phyloP scores from a whole-genome alignment of 2,329 filamentous ascomycete species.

The Westerdykella sp. region DNA sequence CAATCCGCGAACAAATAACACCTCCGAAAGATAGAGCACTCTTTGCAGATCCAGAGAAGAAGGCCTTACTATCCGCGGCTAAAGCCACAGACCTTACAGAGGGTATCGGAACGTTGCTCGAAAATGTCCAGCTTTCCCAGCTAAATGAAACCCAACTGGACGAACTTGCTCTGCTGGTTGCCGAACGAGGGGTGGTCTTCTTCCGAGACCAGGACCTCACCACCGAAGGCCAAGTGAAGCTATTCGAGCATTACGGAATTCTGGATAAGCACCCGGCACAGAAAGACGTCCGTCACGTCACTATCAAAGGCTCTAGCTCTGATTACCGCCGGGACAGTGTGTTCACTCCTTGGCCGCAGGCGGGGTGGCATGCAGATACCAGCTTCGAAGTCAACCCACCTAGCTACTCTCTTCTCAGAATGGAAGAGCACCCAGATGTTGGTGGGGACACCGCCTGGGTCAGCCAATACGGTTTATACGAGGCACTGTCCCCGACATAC shows the following conservation, averaged over 20 bases:
- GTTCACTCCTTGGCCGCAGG: slow-evolving; percentile 7
- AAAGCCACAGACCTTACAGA: slow-evolving; percentile 30
- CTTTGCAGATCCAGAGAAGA: slow-evolving; percentile 46
- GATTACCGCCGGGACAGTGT: slow-evolving; percentile 3
- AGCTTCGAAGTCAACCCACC: slow-evolving; percentile 11
- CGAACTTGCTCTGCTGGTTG: slow-evolving; percentile 42
- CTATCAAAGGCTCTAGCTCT: slow-evolving; percentile 6
- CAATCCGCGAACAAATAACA: slow-evolving; percentile 13
- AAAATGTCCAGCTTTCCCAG: slow-evolving; percentile 43
- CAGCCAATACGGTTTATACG: slow-evolving; percentile 12
- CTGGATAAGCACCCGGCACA: slow-evolving; percentile 13
- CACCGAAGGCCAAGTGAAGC: slow-evolving; percentile 26
- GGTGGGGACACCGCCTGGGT: slow-evolving; percentile 6
- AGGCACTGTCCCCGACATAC: slow-evolving; percentile 7
- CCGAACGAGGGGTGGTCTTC: slow-evolving; percentile 43
- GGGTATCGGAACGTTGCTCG: slow-evolving; percentile 35
- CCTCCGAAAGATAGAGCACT: slow-evolving; percentile 30
- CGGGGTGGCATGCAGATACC: slow-evolving; percentile 5
- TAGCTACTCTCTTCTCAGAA: slow-evolving; percentile 7
- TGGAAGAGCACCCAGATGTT: slow-evolving; percentile 10
- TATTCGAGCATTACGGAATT: slow-evolving; percentile 29
- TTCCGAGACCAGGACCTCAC: slow-evolving; percentile 46
- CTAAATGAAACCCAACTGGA: slow-evolving; percentile 45
- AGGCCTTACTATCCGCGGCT: slow-evolving; percentile 28
- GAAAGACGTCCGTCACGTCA: slow-evolving; percentile 8